A percentile compares a stretch with the other conserved stretches of the same genome.
Conservation (phyloP, 257 asterid species). For the Asclepias syriaca region DNA sequence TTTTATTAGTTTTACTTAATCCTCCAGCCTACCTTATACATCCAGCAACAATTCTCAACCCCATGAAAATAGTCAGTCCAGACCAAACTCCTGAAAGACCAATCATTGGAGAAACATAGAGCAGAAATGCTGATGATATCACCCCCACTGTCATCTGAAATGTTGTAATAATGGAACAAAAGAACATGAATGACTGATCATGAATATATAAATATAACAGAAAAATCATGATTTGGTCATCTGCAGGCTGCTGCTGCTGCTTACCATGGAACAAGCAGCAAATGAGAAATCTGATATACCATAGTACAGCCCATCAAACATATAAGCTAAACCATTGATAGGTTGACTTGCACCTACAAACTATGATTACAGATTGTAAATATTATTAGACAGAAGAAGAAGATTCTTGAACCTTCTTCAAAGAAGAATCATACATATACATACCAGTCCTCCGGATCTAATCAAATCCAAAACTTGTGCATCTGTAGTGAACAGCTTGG, state of each 20-base stretch:
- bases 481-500: constrained; percentile 34
- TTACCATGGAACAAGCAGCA: constrained; percentile 36
- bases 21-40: constrained; percentile 27
- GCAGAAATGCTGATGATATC: constrained; percentile 32
- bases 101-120: constrained; percentile 34
- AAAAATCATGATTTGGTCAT: neutral
- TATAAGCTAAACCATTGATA: constrained; percentile 33
- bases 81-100: constrained; percentile 45
- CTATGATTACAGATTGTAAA: constrained; percentile 8
- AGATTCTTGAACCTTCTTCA: neutral
- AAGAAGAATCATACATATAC: neutral
- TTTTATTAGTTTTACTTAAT: neutral
- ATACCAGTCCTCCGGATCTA: constrained; percentile 27
- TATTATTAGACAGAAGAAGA: neutral
- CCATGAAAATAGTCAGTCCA: constrained; percentile 43
- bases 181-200: neutral
- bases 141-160: constrained; percentile 31
- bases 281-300: constrained; percentile 37
- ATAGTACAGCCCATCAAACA: constrained; percentile 22
- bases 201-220: neutral
- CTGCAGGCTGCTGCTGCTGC: neutral
- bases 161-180: neutral
- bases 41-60: constrained; percentile 34
- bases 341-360: constrained; percentile 42
- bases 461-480: constrained; percentile 28